Evolutionary conservation across 305 asterid genomes (phyloP), one percentile per base, ranked within the genome.

Genomic region (Fraxinus platypoda): DNA sequence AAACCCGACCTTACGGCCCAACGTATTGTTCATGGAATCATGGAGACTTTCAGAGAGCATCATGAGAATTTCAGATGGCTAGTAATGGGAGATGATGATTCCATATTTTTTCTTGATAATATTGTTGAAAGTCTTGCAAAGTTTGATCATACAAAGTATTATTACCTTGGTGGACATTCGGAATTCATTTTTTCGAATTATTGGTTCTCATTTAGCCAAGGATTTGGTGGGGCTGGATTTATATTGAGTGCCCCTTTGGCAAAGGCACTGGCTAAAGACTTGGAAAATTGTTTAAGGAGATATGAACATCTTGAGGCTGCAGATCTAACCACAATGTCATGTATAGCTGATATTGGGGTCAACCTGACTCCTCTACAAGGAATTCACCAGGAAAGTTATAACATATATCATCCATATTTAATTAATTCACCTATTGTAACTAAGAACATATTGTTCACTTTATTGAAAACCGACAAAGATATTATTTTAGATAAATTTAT

Each of bases 191-290:
- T 87, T 87, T 86, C 92, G 0, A 89, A 90, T 79, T 81, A 41
- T 31, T 84, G 85, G 87, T 90, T 8, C 73, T 86, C 87, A 70
- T 91, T 90, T 62, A 80, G 81, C 35, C 90, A 88, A 77, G 90
- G 88, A 0, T 91, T 91, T 66, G 95, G 93, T 1, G 95, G 95
- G 12, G 93, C 90, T 46, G 93, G 95, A 49, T 83, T 89, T 28
- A 84, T 88, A 25, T 74, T 91, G 82, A 91, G 95, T 84, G 88
- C 86, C 52, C 91, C 92, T 9, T 82, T 91, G 87, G 93, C 85
- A 1, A 87, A 83, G 78, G 91, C 90, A 3, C 43, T 91, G 75
- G 87, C 85, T 1, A 81, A 70, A 11, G 88, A 84, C 72, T 77
- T 91, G 86, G 90, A 89, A 21, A 83, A 81, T 75, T 91, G 93